Conservation (phyloP, 208 protist genomes). For the Trypanosoma mega region DNA sequence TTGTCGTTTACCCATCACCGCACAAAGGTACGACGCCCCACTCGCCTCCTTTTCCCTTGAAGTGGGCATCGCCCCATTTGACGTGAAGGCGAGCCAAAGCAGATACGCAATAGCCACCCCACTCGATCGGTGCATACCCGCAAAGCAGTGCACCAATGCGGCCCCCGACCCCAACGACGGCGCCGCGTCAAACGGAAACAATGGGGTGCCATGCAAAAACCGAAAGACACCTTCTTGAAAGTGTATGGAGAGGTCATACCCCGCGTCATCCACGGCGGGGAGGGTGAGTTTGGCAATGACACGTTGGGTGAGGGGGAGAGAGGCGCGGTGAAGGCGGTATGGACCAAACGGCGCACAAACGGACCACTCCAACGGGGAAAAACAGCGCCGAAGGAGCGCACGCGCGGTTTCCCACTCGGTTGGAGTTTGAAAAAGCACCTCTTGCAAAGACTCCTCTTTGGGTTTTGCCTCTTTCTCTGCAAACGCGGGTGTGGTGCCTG, state of each 20-base stretch:
- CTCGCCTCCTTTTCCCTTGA: no score
- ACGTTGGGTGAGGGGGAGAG: conserved; percentile 45
- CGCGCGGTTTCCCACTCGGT: conserved; percentile 13
- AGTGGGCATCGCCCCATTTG: conserved; percentile 19
- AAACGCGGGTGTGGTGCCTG: no score
- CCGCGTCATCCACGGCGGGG: conserved; percentile 61
- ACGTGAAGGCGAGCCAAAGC: conserved; percentile 58
- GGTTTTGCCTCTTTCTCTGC: not conserved
- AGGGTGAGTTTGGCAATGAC: conserved; percentile 57
- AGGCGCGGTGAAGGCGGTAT: conserved; percentile 28
- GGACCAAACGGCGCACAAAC: conserved; percentile 21
- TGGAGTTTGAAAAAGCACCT: conserved; percentile 9
- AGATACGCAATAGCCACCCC: conserved; percentile 63
- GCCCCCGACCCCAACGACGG: conserved; percentile 9
- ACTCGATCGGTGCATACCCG: conserved; percentile 85
- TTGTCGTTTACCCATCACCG: no score
- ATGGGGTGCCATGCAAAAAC: conserved; percentile 54
- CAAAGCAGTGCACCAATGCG: conserved; percentile 71
- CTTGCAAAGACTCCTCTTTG: not conserved
- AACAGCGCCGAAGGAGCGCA: not conserved
- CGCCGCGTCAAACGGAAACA: conserved; percentile 21
- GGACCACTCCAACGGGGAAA: conserved; percentile 19
- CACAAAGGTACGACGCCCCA: no score
- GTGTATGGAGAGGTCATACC: conserved; percentile 70
- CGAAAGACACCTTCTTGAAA: conserved; percentile 65